Percentiles rank a stretch among this genome's conserved stretches.
phyloP scores from a whole-genome alignment of 139 green algal species.

The Choricystis sp. region DNA sequence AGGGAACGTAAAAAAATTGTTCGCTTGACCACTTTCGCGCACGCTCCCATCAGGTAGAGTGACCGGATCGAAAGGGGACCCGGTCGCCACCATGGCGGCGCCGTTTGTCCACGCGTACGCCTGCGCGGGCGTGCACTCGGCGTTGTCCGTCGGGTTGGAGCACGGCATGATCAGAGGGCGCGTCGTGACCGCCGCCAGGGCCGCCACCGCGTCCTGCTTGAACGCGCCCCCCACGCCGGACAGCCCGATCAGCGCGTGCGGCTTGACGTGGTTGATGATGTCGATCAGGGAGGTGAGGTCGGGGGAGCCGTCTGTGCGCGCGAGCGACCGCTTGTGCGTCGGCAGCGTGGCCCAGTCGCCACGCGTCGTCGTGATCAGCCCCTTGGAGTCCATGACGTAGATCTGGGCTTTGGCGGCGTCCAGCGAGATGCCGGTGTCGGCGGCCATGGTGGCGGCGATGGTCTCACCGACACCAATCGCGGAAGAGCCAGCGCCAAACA shows the following conservation, averaged over 20 bases:
- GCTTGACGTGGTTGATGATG: constrained; percentile 41
- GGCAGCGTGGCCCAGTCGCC: constrained; percentile 34
- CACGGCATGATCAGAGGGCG: constrained; percentile 69
- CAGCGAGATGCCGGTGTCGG: constrained; percentile 9
- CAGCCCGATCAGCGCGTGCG: constrained; percentile 44
- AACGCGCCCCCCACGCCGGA: constrained; percentile 27
- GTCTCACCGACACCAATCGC: constrained; percentile 29
- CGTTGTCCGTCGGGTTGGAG: constrained; percentile 66
- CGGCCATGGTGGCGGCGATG: constrained; percentile 19
- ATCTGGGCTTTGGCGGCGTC: constrained; percentile 30
- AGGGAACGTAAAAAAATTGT: constrained; percentile 73
- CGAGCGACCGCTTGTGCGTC: constrained; percentile 27
- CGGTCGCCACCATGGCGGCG: constrained; percentile 40
- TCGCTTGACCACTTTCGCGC: constrained; percentile 16
- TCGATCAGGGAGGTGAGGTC: constrained; percentile 1
- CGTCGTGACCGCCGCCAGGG: no score
- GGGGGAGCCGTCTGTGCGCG: constrained; percentile 9
- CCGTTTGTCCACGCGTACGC: constrained; percentile 30
- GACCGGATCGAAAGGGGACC: constrained; percentile 59
- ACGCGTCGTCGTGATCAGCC: constrained; percentile 22
- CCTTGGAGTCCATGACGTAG: constrained; percentile 36
- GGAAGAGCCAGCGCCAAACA: constrained; percentile 32
- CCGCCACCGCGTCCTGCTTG: constrained; percentile 30
- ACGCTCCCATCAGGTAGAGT: background rate
- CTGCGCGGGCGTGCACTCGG: constrained; percentile 72